These are phyloP conservation scores for Penicillium malachiteum DNA, from an alignment of 495 filamentous ascomycete species.

Conservation along the genomic window DNA sequence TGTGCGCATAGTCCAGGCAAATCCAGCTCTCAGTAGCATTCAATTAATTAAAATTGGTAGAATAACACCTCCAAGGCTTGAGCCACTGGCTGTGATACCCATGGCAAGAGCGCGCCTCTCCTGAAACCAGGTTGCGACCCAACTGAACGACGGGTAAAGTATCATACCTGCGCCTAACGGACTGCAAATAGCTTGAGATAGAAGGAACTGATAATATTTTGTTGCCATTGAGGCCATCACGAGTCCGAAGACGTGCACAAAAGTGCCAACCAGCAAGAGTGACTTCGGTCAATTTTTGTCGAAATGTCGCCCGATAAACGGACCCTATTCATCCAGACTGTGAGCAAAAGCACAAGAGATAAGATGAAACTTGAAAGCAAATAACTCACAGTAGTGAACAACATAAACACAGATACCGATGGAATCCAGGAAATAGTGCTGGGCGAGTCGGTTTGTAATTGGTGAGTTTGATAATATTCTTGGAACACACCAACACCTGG, in stretches of 20 bases:
- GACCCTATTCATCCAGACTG: no score
- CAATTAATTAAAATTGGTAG: slow-evolving; percentile 35
- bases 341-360: no score
- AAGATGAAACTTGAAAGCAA: no score
- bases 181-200: slow-evolving; percentile 44
- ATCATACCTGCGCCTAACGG: not conserved
- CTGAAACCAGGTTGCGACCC: not conserved
- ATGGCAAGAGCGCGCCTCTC: not conserved
- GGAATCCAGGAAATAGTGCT: slow-evolving; percentile 53
- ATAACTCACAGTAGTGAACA: no score
- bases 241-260: slow-evolving; percentile 19
- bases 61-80: not conserved
- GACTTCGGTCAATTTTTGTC: slow-evolving; percentile 12
- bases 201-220: slow-evolving; percentile 64
- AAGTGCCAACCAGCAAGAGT: slow-evolving; percentile 8
- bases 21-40: slow-evolving; percentile 30
- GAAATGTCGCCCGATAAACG: not conserved
- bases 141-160: not conserved
- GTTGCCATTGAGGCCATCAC: slow-evolving; percentile 35
- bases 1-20: slow-evolving; percentile 40
- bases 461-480: slow-evolving; percentile 51
- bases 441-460: slow-evolving; percentile 40
- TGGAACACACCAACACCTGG: slow-evolving; percentile 51
- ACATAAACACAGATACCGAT: slow-evolving; percentile 22
- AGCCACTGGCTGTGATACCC: not conserved